Evolutionary conservation across 306 rosid species (phyloP), one percentile per base, ranked within the genome.

Genomic region (Astragalus membranaceus): DNA sequence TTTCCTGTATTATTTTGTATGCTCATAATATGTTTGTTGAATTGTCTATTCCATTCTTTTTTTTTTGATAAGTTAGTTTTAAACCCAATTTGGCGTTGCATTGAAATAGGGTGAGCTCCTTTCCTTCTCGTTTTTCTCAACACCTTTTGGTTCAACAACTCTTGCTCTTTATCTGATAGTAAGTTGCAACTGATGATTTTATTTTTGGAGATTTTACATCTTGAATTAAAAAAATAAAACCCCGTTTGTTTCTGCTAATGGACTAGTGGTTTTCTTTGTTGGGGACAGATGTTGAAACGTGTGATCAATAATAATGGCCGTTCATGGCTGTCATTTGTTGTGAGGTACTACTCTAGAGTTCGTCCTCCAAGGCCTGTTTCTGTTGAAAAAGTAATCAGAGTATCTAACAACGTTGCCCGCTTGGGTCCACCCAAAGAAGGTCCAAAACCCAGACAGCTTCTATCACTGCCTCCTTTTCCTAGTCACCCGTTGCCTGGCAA

Each of bases 381-480:
- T 16, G 94, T 73, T 37, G 75, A 78, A 32, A 77, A 91, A 10
- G 85, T 85, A 32, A 85, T 94, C 53, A 81, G 95, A 63, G 97
- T 94, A 10, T 81, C 95, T 49, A 88, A 90, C 88, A 88, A 94
- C 69, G 60, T 94, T 51, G 89, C 97, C 8, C 80, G 63, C 5
- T 70, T 94, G 87, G 96, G 85, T 44, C 56, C 76, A 7, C 96
- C 89, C 14, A 90, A 88, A 72, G 85, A 80, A 14, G 88, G 86
- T 67, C 97, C 96, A 0, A 94, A 90, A 79, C 91, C 98, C 5
- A 82, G 96, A 64, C 98, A 94, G 74, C 80, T 88, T 6, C 81
- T 94, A 3, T 88, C 92, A 1, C 33, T 94, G 88, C 98, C 97
- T 29, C 88, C 92, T 30, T 94, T 94, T 67, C 94, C 98, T 32